These are phyloP conservation scores for Exophiala sideris DNA, from an alignment of 2,329 filamentous ascomycete genomes.

Conservation along the genomic window DNA sequence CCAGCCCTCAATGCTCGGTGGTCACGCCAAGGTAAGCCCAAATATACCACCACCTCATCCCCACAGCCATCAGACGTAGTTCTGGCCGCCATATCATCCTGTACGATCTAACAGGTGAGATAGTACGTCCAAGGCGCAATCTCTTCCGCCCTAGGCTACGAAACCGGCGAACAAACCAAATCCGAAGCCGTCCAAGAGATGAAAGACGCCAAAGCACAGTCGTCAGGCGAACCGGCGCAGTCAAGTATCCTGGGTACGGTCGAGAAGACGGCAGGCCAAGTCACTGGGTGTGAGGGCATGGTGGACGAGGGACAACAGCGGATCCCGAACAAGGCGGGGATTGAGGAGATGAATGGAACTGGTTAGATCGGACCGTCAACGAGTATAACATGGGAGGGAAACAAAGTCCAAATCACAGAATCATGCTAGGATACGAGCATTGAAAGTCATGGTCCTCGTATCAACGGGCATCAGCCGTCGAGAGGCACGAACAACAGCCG, in stretches of 20 bases:
- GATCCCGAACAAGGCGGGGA: slow-evolving; percentile 19
- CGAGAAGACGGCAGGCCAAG: slow-evolving; percentile 23
- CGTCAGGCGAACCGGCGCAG: slow-evolving; percentile 16
- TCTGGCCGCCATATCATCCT: neutral
- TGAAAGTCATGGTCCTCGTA: no score
- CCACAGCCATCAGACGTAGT: no score
- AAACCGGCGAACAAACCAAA: slow-evolving; percentile 26
- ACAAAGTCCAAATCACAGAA: no score
- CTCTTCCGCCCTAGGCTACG: slow-evolving; percentile 25
- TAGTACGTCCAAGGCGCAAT: slow-evolving; percentile 28
- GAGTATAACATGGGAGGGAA: neutral
- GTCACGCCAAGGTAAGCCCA: slow-evolving; percentile 23
- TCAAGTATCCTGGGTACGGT: slow-evolving; percentile 22
- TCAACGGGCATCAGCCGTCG: no score
- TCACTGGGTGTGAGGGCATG: slow-evolving; percentile 29
- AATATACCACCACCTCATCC: neutral
- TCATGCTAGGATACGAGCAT: no score
- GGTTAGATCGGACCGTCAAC: slow-evolving; percentile 10
- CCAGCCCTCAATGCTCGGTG: slow-evolving; percentile 24
- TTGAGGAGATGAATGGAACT: slow-evolving; percentile 20
- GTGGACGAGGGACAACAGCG: slow-evolving; percentile 23
- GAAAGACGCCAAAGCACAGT: slow-evolving; percentile 22
- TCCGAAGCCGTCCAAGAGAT: slow-evolving; percentile 25
- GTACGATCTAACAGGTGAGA: neutral
- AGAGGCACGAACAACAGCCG: no score